Evolutionary conservation across 2,329 filamentous ascomycete species (phyloP).

Genomic region (Fusarium sp.): DNA sequence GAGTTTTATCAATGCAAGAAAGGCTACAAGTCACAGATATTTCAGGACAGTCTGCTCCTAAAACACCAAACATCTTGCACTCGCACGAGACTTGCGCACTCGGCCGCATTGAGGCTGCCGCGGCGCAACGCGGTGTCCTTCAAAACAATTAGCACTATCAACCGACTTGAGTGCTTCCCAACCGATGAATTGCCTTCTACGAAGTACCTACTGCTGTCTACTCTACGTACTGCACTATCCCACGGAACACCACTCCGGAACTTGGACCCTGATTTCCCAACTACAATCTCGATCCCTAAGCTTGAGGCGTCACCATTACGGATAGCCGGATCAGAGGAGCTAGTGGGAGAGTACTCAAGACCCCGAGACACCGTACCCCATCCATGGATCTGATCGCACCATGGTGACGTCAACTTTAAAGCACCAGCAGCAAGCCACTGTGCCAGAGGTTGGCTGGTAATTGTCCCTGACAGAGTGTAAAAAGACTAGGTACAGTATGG

Average conservation of each 20-base stretch:
- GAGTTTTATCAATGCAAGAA: not conserved
- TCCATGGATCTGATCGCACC: constrained; percentile 35
- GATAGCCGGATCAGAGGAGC: constrained; percentile 34
- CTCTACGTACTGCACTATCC: constrained; percentile 25
- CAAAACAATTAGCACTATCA: constrained; percentile 4
- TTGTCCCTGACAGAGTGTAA: not conserved
- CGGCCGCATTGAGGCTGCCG: constrained; percentile 28
- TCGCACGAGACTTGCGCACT: constrained; percentile 14
- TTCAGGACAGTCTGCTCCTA: constrained; percentile 1
- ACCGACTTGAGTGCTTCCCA: constrained; percentile 5
- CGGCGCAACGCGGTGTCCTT: constrained; percentile 10
- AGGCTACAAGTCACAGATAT: not conserved
- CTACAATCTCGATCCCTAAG: constrained; percentile 51
- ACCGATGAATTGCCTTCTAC: constrained; percentile 13
- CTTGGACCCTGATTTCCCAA: constrained; percentile 51
- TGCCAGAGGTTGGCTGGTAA: constrained; percentile 19
- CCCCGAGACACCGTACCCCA: constrained; percentile 33
- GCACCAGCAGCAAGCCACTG: constrained; percentile 25
- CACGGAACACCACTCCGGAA: constrained; percentile 38
- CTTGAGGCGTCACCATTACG: constrained; percentile 47
- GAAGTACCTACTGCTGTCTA: not conserved
- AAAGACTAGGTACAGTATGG: too few species aligned
- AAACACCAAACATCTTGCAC: not conserved
- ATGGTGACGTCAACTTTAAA: constrained; percentile 49
- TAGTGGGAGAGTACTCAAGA: constrained; percentile 18